Conservation (phyloP, 1,139 yeast species). For the Kluyveromyces sp. region DNA sequence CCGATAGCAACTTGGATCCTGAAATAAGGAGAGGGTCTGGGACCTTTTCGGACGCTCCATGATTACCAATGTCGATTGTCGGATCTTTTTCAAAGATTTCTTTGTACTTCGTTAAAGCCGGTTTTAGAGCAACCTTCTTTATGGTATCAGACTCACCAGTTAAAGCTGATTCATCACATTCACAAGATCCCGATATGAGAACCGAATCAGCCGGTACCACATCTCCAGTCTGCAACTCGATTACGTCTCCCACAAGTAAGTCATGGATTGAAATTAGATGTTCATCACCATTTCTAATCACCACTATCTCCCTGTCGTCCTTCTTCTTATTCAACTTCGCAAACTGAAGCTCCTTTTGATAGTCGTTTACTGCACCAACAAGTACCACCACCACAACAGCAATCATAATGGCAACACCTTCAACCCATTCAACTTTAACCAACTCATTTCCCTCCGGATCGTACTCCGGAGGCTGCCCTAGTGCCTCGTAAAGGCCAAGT, state of each 20-base stretch:
- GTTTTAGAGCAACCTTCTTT: conserved; percentile 51
- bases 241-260: conserved; percentile 77
- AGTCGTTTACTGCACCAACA: conserved; percentile 93
- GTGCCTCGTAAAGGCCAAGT: conserved; percentile 84
- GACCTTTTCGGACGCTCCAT: conserved; percentile 27
- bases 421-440: conserved; percentile 94
- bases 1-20: conserved; percentile 82
- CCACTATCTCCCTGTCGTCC: conserved; percentile 76
- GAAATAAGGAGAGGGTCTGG: conserved; percentile 81
- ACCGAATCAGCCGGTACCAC: conserved; percentile 85
- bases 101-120: conserved; percentile 37
- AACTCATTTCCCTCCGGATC: conserved; percentile 69
- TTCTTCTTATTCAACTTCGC: conserved; percentile 79
- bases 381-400: conserved; percentile 87
- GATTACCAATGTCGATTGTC: conserved; percentile 44
- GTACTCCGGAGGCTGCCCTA: conserved; percentile 71
- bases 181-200: conserved; percentile 64
- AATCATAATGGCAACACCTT: conserved; percentile 93
- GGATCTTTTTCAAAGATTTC: conserved; percentile 31
- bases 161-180: conserved; percentile 85
- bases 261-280: conserved; percentile 66
- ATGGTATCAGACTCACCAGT: conserved; percentile 92
- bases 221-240: conserved; percentile 87
- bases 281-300: conserved; percentile 66
- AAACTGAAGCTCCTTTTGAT: conserved; percentile 92